Base-by-base conservation (phyloP, 2,329 filamentous ascomycete genomes). In the Beauveria australis region DNA sequence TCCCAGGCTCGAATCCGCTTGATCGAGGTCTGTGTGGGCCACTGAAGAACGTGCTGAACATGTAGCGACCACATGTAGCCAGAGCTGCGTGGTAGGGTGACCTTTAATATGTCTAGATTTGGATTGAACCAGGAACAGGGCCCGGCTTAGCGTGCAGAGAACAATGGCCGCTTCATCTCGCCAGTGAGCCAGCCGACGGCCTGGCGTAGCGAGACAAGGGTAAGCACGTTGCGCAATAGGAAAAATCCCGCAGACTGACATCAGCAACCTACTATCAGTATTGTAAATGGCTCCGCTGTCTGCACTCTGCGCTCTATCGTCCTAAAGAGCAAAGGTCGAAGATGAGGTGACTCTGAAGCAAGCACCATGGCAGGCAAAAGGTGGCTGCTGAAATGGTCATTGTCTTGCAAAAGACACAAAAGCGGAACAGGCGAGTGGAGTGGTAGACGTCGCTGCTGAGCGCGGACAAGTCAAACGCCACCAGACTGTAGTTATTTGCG, bases 1-100 rank as follows among this genome's bases (percentile, higher is more conserved):
- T 37, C 33, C 33, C 33, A 37, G 33, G 33, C 33, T 12, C 37
- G 9, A 7, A 33, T 22, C 10, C 33, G 54, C 44, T 49, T 53
- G 48, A 60, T 60, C 57, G 57, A 53, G 19, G 40, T 60, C 26
- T 26, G 48, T 19, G 57, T 59, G 55, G 56, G 37, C 24, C 47
- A 24, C 8, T 19, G 44, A 52, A 37, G 48, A 59, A 52, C 37
- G 24, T 37, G 33, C 33, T 37, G 33, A 37, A 37, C 33, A 19
- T 46, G 40, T 33, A 33, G 30, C n/a, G 47, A 19, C 28, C 26
- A 40, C n/a, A 14, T 18, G 28, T n/a, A 19, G 33, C 54, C 14
- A 5, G 33, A 37, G 33, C 33, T 37, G 33, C 33, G 33, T 6
- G 30, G 30, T 33, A 33, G 30, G 4, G 14, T 33, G 41, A n/a